These are phyloP conservation scores for Amanita muscaria DNA, from an alignment of 768 basidiomycete genomes.

Conservation along the genomic window DNA sequence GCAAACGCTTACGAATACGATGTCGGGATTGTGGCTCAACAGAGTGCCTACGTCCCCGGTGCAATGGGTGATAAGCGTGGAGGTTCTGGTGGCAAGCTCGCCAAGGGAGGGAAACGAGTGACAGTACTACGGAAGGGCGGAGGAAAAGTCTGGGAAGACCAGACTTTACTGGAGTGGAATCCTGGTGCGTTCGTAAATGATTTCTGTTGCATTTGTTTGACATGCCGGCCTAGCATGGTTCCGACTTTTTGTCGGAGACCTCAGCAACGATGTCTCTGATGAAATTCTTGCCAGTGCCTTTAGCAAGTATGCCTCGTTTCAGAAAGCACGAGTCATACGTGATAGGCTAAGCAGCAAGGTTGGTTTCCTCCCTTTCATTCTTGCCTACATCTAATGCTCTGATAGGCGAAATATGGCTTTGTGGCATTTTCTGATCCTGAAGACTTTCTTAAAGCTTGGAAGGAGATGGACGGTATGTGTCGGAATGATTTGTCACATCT, in stretches of 20 bases:
- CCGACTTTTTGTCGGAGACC: conserved; percentile 92
- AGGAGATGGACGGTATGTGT: conserved; percentile 92
- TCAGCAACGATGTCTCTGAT: conserved; percentile 97
- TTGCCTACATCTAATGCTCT: background rate
- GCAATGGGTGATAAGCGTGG: conserved; percentile 86
- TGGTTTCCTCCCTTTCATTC: conserved; percentile 8
- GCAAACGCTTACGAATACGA: conserved; percentile 91
- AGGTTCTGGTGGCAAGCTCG: conserved; percentile 76
- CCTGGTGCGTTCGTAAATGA: conserved; percentile 56
- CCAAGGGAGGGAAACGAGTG: conserved; percentile 84
- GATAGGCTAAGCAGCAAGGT: conserved; percentile 94
- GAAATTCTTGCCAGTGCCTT: conserved; percentile 91
- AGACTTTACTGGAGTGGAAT: conserved; percentile 95
- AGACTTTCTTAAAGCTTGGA: conserved; percentile 97
- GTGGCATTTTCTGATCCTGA: conserved; percentile 98
- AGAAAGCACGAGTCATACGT: conserved; percentile 90
- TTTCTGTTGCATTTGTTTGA: background rate
- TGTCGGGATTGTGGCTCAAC: conserved; percentile 83
- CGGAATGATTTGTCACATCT: background rate
- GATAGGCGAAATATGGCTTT: conserved; percentile 91
- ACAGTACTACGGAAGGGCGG: conserved; percentile 94
- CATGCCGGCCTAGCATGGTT: conserved; percentile 70
- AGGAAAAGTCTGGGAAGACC: conserved; percentile 98
- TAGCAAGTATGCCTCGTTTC: conserved; percentile 86
- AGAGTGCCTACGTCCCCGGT: conserved; percentile 87